These are phyloP conservation scores for Salvia splendens DNA, from an alignment of 257 asterid species.

Conservation along the genomic window DNA sequence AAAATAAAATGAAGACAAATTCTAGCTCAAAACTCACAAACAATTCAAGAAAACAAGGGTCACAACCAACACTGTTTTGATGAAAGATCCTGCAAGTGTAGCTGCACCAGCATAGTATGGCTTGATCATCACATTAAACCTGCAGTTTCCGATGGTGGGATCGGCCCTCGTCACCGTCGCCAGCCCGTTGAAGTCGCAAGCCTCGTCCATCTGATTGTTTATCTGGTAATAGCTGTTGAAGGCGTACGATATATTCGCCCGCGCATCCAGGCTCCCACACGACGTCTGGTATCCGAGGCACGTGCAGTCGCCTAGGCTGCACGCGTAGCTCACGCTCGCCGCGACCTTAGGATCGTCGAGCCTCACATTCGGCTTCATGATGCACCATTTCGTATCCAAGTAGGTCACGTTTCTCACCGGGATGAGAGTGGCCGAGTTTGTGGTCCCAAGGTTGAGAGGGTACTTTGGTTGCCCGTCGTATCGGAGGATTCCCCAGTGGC, in stretches of 20 bases:
- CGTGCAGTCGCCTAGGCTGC: constrained; percentile 74
- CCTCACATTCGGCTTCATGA: constrained; percentile 53
- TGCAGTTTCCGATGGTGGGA: constrained; percentile 67
- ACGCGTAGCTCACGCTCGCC: constrained; percentile 68
- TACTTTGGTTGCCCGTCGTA: constrained; percentile 73
- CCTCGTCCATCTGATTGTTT: constrained; percentile 58
- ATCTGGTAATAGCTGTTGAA: constrained; percentile 81
- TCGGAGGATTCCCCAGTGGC: constrained; percentile 75
- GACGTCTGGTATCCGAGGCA: constrained; percentile 69
- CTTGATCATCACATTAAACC: constrained; percentile 54
- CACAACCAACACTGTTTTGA: constrained; percentile 31
- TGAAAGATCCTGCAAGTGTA: constrained; percentile 23
- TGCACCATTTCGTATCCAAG: constrained; percentile 66
- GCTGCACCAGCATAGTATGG: constrained; percentile 54
- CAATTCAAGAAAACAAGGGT: constrained; percentile 43
- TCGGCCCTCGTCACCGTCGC: constrained; percentile 65
- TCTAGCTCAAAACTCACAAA: constrained; percentile 34
- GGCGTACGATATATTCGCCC: constrained; percentile 64
- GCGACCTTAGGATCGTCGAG: constrained; percentile 56
- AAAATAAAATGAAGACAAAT: not conserved
- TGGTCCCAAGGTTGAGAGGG: constrained; percentile 63
- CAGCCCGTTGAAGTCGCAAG: constrained; percentile 67
- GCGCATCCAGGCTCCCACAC: constrained; percentile 58
- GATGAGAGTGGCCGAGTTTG: constrained; percentile 44
- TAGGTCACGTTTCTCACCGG: constrained; percentile 50